A percentile compares a stretch with the other conserved stretches of the same genome.
Evolutionary conservation across 495 filamentous ascomycete species (phyloP).

Genomic region (Hyaloscypha bicolor): DNA sequence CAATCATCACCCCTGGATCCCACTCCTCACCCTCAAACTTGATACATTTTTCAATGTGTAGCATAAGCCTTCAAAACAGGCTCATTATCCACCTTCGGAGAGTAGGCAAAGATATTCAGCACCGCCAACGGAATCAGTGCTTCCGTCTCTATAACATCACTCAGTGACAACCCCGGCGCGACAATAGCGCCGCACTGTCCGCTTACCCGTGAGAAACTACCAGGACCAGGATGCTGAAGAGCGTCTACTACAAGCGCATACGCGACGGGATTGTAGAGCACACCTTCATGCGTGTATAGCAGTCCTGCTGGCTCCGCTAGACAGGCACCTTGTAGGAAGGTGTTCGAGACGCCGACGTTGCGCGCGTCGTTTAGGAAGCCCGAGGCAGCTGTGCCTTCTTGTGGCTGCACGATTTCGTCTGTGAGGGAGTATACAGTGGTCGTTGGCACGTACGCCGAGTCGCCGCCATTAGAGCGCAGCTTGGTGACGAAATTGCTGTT

Average conservation of each 20-base stretch:
- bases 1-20: too few species aligned
- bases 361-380: constrained; percentile 40
- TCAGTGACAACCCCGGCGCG: constrained; percentile 37
- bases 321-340: constrained; percentile 45
- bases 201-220: constrained; percentile 34
- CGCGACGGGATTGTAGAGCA: constrained; percentile 47
- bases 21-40: too few species aligned
- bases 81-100: constrained; percentile 6
- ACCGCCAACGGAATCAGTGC: constrained; percentile 23
- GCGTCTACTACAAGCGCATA: constrained; percentile 48
- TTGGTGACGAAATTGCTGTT: constrained; percentile 42
- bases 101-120: constrained; percentile 13
- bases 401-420: constrained; percentile 51
- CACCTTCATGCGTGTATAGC: constrained; percentile 48
- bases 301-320: constrained; percentile 38
- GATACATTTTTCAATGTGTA: neutral
- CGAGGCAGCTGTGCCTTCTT: constrained; percentile 45
- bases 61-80: constrained; percentile 18
- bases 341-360: constrained; percentile 48
- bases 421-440: constrained; percentile 47
- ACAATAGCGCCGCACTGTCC: constrained; percentile 36
- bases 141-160: constrained; percentile 43
- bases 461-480: constrained; percentile 42
- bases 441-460: constrained; percentile 53
- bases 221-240: constrained; percentile 43